Percentiles rank a stretch among this genome's conserved stretches.
Conservation (phyloP, 2,329 filamentous ascomycete species). For the Rutstroemia sp. region DNA sequence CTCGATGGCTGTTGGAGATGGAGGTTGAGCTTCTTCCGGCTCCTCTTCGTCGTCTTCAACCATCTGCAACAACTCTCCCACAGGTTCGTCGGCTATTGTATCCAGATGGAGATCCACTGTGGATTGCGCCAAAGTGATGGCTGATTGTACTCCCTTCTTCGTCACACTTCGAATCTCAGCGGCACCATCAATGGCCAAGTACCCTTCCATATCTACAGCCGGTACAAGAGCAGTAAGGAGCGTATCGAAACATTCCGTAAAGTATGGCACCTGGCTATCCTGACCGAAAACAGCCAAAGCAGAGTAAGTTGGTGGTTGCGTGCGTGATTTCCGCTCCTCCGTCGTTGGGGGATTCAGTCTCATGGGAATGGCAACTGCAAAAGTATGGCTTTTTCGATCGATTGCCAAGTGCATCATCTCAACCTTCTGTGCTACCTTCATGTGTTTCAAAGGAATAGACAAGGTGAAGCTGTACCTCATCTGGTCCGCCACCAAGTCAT, state of each 20-base stretch:
- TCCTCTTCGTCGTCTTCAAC: slow-evolving; percentile 30
- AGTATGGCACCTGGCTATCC: slow-evolving; percentile 49
- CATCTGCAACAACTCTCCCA: slow-evolving; percentile 13
- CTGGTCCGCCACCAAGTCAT: slow-evolving; percentile 75
- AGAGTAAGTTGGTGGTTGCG: slow-evolving; percentile 38
- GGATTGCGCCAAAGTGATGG: slow-evolving; percentile 46
- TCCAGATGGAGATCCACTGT: slow-evolving; percentile 39
- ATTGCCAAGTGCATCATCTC: slow-evolving; percentile 62
- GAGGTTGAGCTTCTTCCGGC: slow-evolving; percentile 20
- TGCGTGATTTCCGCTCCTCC: slow-evolving; percentile 14
- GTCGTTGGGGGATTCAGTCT: slow-evolving; percentile 3
- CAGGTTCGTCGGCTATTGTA: slow-evolving; percentile 24
- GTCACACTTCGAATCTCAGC: slow-evolving; percentile 62
- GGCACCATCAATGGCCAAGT: slow-evolving; percentile 66
- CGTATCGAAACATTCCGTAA: slow-evolving; percentile 47
- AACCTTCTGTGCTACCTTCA: slow-evolving; percentile 31
- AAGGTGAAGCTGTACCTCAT: slow-evolving; percentile 60
- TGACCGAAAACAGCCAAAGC: slow-evolving; percentile 60
- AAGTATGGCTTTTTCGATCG: slow-evolving; percentile 56
- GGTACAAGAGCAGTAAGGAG: slow-evolving; percentile 62
- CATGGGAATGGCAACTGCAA: slow-evolving; percentile 51
- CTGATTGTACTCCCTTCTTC: slow-evolving; percentile 49
- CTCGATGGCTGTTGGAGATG: slow-evolving; percentile 32
- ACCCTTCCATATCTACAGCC: slow-evolving; percentile 58
- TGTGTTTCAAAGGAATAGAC: slow-evolving; percentile 33